These are phyloP conservation scores for Kuraishia molischiana DNA, from an alignment of 805 yeast species.

Conservation along the genomic window DNA sequence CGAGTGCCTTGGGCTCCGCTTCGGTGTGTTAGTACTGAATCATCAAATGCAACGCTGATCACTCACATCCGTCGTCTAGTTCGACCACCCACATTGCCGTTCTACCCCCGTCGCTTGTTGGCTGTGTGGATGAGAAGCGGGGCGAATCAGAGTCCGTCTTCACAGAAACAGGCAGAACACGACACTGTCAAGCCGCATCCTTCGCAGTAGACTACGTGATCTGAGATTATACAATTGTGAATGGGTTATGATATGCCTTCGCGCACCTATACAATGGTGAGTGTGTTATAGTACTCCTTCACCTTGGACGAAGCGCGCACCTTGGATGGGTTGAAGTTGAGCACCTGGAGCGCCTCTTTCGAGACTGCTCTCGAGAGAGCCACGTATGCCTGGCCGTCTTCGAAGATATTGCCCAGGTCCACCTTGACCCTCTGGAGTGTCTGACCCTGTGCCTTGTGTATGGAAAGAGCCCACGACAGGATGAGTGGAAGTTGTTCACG, in stretches of 20 bases:
- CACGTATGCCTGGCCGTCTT: conserved; percentile 92
- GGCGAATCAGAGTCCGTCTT: too few species aligned
- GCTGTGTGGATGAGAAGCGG: too few species aligned
- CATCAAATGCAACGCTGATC: too few species aligned
- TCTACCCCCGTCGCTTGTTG: too few species aligned
- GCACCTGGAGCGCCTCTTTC: conserved; percentile 53
- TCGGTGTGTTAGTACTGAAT: too few species aligned
- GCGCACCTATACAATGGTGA: conserved; percentile 23
- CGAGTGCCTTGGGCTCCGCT: too few species aligned
- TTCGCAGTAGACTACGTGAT: not conserved
- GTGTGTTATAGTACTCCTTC: conserved; percentile 41
- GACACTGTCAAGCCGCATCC: too few species aligned
- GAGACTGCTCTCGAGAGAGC: conserved; percentile 87
- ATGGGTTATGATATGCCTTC: not conserved
- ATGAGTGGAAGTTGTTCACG: conserved; percentile 67
- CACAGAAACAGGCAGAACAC: too few species aligned
- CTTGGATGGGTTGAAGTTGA: conserved; percentile 49
- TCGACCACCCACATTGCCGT: too few species aligned
- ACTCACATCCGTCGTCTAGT: too few species aligned
- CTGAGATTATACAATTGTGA: not conserved
- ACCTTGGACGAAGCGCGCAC: conserved; percentile 56
- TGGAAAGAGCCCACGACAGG: conserved; percentile 94
- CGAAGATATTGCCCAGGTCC: conserved; percentile 69
- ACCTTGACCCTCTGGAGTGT: conserved; percentile 70
- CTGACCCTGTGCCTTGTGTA: conserved; percentile 95